These are phyloP conservation scores for Ophiobolus disseminans DNA, from an alignment of 2,329 filamentous ascomycete genomes.

Conservation along the genomic window DNA sequence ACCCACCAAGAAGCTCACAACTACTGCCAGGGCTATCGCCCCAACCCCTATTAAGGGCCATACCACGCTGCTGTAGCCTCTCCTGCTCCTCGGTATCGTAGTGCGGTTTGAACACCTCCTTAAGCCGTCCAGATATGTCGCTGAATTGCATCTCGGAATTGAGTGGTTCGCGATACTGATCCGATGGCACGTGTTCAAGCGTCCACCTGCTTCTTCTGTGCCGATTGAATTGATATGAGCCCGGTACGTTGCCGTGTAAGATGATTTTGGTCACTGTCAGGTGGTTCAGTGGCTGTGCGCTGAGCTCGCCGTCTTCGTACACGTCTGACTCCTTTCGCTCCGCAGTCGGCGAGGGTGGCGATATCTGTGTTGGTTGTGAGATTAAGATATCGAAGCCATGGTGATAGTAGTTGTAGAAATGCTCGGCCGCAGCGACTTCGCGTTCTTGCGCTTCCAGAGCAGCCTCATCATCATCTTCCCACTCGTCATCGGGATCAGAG, in stretches of 20 bases:
- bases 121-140: constrained; percentile 70
- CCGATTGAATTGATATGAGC: constrained; percentile 95
- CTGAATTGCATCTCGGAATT: constrained; percentile 73
- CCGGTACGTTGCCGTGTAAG: constrained; percentile 91
- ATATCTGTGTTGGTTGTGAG: constrained; percentile 69
- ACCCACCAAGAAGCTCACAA: constrained; percentile 68
- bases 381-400: constrained; percentile 93
- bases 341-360: constrained; percentile 61
- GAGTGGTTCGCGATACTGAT: constrained; percentile 56
- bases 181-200: constrained; percentile 60
- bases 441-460: constrained; percentile 66
- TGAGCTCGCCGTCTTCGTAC: constrained; percentile 32
- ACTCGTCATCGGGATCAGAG: constrained; percentile 53
- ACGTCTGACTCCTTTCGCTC: constrained; percentile 55
- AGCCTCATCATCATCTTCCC: constrained; percentile 53
- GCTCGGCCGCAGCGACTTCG: constrained; percentile 68
- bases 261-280: constrained; percentile 91
- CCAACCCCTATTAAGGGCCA: constrained; percentile 91
- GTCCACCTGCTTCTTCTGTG: constrained; percentile 90
- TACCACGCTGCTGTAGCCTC: constrained; percentile 63
- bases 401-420: constrained; percentile 96
- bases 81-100: constrained; percentile 66
- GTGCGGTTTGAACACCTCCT: constrained; percentile 71
- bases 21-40: constrained; percentile 90
- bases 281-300: constrained; percentile 60